Conservation (phyloP, 495 filamentous ascomycete species). For the Aspergillus ellipticus region DNA sequence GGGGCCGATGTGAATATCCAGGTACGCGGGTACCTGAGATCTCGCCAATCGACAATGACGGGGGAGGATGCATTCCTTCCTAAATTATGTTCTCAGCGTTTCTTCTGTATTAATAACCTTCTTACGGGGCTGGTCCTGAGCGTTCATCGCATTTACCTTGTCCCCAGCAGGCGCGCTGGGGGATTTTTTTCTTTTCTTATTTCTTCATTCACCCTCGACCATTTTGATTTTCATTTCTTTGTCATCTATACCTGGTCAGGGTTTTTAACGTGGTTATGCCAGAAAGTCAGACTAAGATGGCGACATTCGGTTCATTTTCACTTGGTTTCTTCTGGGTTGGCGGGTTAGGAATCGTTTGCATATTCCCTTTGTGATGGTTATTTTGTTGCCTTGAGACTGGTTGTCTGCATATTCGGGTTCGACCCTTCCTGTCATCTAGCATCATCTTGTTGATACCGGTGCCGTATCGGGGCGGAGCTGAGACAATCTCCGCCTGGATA, state of each 20-base stretch:
- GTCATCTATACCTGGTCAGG: conserved; percentile 23
- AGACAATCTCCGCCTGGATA: conserved; percentile 9
- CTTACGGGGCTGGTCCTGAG: conserved; percentile 31
- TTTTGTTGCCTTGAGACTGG: conserved; percentile 19
- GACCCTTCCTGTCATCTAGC: conserved; percentile 15
- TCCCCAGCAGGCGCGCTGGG: conserved; percentile 34
- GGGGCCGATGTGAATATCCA: conserved; percentile 2
- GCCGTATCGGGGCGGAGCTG: conserved; percentile 4
- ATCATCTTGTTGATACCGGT: conserved; percentile 6
- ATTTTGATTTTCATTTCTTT: conserved; percentile 16
- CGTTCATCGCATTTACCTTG: conserved; percentile 18
- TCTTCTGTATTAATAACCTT: conserved; percentile 40
- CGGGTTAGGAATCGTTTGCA: conserved; percentile 23
- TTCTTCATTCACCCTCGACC: conserved; percentile 22
- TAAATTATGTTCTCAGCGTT: conserved; percentile 27
- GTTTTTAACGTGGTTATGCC: conserved; percentile 43
- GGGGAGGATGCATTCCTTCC: conserved; percentile 16
- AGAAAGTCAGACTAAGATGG: conserved; percentile 38
- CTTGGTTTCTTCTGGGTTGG: conserved; percentile 25
- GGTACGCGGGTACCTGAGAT: conserved; percentile 7
- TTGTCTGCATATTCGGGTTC: conserved; percentile 8
- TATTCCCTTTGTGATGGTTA: conserved; percentile 24
- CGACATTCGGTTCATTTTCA: conserved; percentile 30
- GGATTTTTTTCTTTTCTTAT: conserved; percentile 28
- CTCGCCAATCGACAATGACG: conserved; percentile 12